Evolutionary conservation across 2,329 filamentous ascomycete genomes (phyloP).

Genomic region (Coniochaeta prunicola): DNA sequence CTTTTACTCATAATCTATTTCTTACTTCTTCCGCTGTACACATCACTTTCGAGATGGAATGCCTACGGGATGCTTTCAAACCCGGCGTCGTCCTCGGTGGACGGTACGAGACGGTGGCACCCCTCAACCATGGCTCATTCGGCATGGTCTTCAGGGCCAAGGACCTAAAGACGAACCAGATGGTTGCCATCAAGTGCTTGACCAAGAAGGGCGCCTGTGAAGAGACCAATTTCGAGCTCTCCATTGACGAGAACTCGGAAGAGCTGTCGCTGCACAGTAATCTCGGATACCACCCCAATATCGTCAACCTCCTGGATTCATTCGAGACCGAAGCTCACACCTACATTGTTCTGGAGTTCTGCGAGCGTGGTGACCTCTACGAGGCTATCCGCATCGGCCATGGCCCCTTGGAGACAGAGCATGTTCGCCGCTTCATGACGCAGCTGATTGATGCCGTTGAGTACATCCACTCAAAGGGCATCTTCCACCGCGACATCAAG

Average conservation of each 20-base stretch:
- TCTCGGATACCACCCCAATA: conserved; percentile 76
- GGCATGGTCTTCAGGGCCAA: conserved; percentile 95
- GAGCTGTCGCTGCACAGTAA: conserved; percentile 73
- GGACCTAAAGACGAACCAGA: conserved; percentile 67
- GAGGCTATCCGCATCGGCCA: conserved; percentile 88
- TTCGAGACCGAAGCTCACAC: conserved; percentile 89
- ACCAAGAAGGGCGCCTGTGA: conserved; percentile 68
- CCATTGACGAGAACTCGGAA: conserved; percentile 76
- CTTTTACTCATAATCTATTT: conserved; percentile 10
- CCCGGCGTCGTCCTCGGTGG: conserved; percentile 76
- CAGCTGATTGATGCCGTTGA: conserved; percentile 84
- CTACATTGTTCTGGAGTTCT: conserved; percentile 93
- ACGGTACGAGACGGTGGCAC: conserved; percentile 85
- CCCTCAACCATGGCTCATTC: conserved; percentile 97
- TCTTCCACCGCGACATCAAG: conserved; percentile 98
- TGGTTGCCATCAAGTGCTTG: conserved; percentile 93
- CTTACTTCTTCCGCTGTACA: conserved; percentile 16
- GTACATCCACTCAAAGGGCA: conserved; percentile 82
- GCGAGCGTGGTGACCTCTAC: conserved; percentile 90
- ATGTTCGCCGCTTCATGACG: conserved; percentile 96
- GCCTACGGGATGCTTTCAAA: conserved; percentile 75
- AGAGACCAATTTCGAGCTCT: conserved; percentile 55
- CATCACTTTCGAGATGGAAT: conserved; percentile 56
- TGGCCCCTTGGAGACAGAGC: conserved; percentile 88
- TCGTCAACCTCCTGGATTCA: conserved; percentile 84